These are phyloP conservation scores for Tritrichomonas foetus DNA, from an alignment of 208 protist genomes.

Conservation along the genomic window DNA sequence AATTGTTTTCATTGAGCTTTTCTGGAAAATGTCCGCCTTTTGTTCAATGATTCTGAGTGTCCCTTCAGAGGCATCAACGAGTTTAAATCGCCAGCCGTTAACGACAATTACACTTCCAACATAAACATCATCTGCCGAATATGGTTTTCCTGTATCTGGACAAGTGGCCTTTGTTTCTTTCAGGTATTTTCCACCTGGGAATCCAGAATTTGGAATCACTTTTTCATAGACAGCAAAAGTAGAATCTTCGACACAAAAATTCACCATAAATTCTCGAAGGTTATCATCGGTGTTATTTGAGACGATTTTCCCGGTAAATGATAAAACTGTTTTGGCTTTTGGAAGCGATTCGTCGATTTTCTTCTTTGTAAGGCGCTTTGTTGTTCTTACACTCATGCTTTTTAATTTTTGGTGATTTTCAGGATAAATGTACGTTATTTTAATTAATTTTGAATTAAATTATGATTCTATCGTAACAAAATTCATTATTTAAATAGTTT, in stretches of 20 bases:
- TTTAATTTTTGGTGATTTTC: no score
- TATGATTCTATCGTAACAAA: no score
- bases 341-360: no score
- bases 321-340: constrained; percentile 17
- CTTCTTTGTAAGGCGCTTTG: no score
- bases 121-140: background rate
- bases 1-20: background rate
- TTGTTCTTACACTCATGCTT: no score
- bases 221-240: constrained; percentile 3
- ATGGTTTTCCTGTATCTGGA: background rate
- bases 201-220: constrained; percentile 34
- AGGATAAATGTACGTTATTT: no score
- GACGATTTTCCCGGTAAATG: background rate
- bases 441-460: no score
- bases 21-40: background rate
- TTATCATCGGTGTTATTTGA: background rate
- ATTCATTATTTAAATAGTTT: no score
- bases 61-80: background rate
- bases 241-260: background rate
- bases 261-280: background rate
- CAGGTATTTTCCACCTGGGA: constrained; percentile 15
- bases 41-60: background rate
- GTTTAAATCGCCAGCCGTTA: background rate
- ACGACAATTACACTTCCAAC: background rate
- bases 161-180: background rate